Base-by-base conservation (phyloP, 768 basidiomycete genomes). In the Mycena leptocephala region DNA sequence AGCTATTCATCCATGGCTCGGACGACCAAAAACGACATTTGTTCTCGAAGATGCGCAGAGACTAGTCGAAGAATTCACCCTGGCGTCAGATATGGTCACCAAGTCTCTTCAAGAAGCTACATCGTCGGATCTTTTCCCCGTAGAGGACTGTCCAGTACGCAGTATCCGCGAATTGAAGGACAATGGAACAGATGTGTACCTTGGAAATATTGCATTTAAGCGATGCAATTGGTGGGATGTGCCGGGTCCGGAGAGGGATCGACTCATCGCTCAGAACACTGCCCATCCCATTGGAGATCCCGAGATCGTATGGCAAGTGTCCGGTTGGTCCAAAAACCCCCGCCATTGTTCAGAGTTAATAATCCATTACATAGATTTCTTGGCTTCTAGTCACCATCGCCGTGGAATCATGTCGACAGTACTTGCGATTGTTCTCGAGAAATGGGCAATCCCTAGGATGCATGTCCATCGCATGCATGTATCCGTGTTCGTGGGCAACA, bases 391-490 rank as follows among this genome's bases (percentile, higher is more conserved):
- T 39, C 90, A 93, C 79, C 94, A 95, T 72, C 88, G 93, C 35
- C 87, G 85, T 77, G 94, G 94, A 0, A 94, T 95, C 76, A 95
- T 95, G 95, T 89, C 90, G 26, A 91, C 90, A n/a, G 93, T 89
- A 0, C 79, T 95, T 32, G 83, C 82, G 11, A 88, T 88, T 7
- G 61, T 96, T 37, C 66, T 95, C 55, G 80, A 88, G 22, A 80
- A 87, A 14, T 95, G 95, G 94, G 90, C 86, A 24, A 85, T 94
- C 55, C 93, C 93, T 1, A 85, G 92, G 62, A 94, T 95, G 94
- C 87, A 88, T 0, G 86, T 89, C 9, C 87, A 87, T 11, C 81
- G 81, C 61, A 86, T 94, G 72, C 82, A 85, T 22, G 89, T 83
- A 2, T 83, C 84, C 13, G 86, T 89, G 8, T 90, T 89, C 62